Percentiles rank a stretch among this genome's conserved stretches.
These are phyloP conservation scores for Gastroboletus turbinatus DNA, from an alignment of 1,284 basidiomycete species.

Conservation along the genomic window DNA sequence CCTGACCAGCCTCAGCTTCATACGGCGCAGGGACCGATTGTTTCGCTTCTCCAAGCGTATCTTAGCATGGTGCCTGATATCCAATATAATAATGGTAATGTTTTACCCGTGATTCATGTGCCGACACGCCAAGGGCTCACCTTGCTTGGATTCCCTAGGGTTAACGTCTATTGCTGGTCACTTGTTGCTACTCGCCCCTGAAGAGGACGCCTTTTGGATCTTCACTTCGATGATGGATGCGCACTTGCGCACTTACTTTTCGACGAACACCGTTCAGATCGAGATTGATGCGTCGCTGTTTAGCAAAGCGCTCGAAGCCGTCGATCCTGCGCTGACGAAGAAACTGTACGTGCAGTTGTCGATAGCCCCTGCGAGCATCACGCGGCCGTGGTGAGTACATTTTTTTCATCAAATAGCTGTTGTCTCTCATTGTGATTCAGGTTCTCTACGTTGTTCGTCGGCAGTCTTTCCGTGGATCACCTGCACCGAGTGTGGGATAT, in stretches of 20 bases:
- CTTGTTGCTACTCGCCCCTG: conserved; percentile 77
- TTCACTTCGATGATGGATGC: conserved; percentile 83
- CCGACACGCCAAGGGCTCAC: background rate
- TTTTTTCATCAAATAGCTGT: background rate
- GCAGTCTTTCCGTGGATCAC: conserved; percentile 75
- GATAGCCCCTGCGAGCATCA: conserved; percentile 55
- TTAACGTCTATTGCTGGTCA: conserved; percentile 78
- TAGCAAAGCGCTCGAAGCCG: conserved; percentile 66
- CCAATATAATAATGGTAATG: conserved; percentile 59
- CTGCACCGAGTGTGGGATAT: conserved; percentile 85
- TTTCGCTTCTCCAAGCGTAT: conserved; percentile 69
- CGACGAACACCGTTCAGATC: conserved; percentile 66
- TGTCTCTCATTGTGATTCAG: conserved; percentile 34
- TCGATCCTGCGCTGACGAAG: conserved; percentile 64
- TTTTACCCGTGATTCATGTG: background rate
- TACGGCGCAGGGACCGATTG: conserved; percentile 51
- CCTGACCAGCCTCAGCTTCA: conserved; percentile 54
- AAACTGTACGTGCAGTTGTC: conserved; percentile 67
- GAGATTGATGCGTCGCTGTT: conserved; percentile 83
- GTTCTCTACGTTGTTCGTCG: conserved; percentile 75
- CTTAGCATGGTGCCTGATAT: conserved; percentile 80
- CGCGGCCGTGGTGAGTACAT: conserved; percentile 57
- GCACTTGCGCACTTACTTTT: conserved; percentile 80
- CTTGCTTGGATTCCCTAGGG: conserved; percentile 40
- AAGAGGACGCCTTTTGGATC: conserved; percentile 94